Base-by-base conservation (phyloP, 2,329 filamentous ascomycete species). In the Thielaviopsis ethacetica region DNA sequence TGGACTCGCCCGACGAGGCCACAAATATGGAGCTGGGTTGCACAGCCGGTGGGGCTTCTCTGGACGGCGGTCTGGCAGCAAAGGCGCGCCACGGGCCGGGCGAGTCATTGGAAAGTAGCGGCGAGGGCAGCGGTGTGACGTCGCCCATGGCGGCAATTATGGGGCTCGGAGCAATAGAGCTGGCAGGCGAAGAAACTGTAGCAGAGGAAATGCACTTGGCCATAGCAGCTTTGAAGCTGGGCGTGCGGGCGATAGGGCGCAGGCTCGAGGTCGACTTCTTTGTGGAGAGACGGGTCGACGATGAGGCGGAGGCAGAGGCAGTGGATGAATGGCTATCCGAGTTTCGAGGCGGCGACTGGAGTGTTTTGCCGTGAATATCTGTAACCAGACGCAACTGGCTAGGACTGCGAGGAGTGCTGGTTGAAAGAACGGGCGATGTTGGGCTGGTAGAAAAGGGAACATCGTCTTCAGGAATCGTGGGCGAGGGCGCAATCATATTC, bases 81-180 rank as follows among this genome's bases (percentile, higher is more conserved):
- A 82, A 69, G 67, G 74, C 75, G 68, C 76, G 82, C 84, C 84
- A 83, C 22, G 83, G 82, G 26, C 83, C 82, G 13, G 83, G 80
- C 1, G 84, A 86, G 65, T 84, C 82, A 63, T 74, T 74, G 4
- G 76, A 76, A 65, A 85, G 76, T 53, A 91, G 75, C 3, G 87
- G 87, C 22, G 87, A 91, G 2, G 87, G 87, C 38, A 93, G 72
- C 59, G 87, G 87, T 3, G 88, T 91, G 62, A 93, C 73, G 68
- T 89, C 85, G 62, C 83, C 82, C 81, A 90, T 85, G 53, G 86
- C 85, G 61, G 82, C 79, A 58, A 90, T 80, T 63, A 86, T 79
- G 3, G 86, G 86, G 59, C 86, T 90, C 6, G 85, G 80, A n/a
- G 85, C 76, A 30, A 78, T 73, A 3, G 85, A 89, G 65, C 79